phyloP scores from a whole-genome alignment of 345 rosid genomes.

The Clausena lansium region DNA sequence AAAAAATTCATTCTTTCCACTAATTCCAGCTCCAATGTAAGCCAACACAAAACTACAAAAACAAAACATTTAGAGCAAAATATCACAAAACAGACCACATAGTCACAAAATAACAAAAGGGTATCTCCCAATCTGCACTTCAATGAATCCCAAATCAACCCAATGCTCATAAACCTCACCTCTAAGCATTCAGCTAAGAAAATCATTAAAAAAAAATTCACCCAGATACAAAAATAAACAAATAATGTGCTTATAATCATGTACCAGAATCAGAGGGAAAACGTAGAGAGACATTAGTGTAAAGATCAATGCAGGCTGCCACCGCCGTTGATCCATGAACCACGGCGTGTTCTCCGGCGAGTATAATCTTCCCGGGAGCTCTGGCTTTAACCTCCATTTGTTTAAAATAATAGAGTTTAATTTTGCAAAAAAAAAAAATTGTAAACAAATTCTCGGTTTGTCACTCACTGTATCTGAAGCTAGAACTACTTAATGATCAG shows the following conservation, averaged over 20 bases:
- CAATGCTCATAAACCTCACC: background rate
- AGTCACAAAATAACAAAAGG: slow-evolving; percentile 15
- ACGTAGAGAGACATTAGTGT: slow-evolving; percentile 56
- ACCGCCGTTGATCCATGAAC: slow-evolving; percentile 95
- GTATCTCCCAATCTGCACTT: slow-evolving; percentile 17
- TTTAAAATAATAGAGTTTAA: background rate
- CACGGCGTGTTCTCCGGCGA: slow-evolving; percentile 93
- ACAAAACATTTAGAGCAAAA: slow-evolving; percentile 4
- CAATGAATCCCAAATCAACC: slow-evolving; percentile 11
- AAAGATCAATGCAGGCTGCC: slow-evolving; percentile 89
- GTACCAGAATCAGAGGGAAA: slow-evolving; percentile 55
- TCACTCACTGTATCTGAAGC: background rate
- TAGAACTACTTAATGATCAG: background rate
- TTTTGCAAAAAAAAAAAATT: background rate
- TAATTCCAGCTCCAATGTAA: background rate
- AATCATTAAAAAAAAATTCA: background rate
- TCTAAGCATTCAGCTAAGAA: background rate
- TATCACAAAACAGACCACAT: background rate
- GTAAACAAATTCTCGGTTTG: background rate
- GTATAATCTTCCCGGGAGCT: slow-evolving; percentile 96
- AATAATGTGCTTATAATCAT: background rate
- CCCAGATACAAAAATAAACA: background rate
- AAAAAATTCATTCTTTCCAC: background rate
- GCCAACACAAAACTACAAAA: background rate
- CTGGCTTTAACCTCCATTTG: slow-evolving; percentile 86